These are phyloP conservation scores for Stellera chamaejasme DNA, from an alignment of 345 rosid genomes.

Conservation along the genomic window DNA sequence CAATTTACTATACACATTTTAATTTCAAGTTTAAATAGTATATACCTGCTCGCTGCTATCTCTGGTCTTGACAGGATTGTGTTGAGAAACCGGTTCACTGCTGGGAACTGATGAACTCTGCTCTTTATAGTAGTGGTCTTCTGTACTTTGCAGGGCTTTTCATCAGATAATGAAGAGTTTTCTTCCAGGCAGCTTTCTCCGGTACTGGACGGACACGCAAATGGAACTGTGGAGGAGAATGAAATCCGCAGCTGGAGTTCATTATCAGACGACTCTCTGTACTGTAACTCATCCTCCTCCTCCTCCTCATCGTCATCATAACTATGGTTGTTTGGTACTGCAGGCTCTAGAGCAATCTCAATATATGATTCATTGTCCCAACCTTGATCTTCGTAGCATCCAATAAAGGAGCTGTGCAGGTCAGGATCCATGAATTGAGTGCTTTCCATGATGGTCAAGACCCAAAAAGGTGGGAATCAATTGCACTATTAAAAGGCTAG, in stretches of 20 bases:
- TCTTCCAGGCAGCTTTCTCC: not conserved
- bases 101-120: constrained; percentile 16
- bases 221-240: constrained; percentile 20
- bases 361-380: constrained; percentile 23
- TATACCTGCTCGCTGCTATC: constrained; percentile 12
- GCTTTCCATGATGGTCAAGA: not conserved
- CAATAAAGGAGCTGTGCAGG: constrained; percentile 10
- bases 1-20: too few relatives aligned
- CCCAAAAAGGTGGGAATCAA: not conserved
- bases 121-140: constrained; percentile 1
- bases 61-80: constrained; percentile 4
- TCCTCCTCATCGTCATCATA: not conserved
- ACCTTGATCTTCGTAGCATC: constrained; percentile 14
- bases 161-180: not conserved
- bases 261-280: not conserved
- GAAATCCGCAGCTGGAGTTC: constrained; percentile 25
- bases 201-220: not conserved
- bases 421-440: constrained; percentile 9
- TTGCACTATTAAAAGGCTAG: not conserved
- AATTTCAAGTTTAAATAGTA: not conserved
- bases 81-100: constrained; percentile 9
- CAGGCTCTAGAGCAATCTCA: constrained; percentile 26
- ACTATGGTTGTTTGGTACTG: not conserved
- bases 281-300: not conserved
- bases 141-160: not conserved